Evolutionary conservation across 148 eudicot species (phyloP).

Genomic region (Nepenthes mirabilis): DNA sequence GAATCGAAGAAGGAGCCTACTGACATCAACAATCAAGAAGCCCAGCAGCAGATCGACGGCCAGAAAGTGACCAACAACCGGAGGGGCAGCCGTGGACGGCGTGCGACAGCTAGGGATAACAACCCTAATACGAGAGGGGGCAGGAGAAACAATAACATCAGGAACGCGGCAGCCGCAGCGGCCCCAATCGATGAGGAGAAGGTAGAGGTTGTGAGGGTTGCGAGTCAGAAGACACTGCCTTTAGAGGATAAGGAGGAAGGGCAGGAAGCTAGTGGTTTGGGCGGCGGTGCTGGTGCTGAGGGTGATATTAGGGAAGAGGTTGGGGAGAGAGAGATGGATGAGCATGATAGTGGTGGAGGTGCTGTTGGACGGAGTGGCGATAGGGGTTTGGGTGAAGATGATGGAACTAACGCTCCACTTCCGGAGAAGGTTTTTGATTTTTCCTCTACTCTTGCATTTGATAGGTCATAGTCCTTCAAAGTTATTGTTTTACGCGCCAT

Average conservation of each 20-base stretch:
- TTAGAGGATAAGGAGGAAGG: slow-evolving; percentile 10
- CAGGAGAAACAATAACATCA: slow-evolving; percentile 10
- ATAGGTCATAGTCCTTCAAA: too few species aligned
- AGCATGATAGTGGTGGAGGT: slow-evolving; percentile 49
- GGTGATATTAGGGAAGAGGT: slow-evolving; percentile 18
- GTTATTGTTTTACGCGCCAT: too few species aligned
- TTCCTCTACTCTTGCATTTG: background rate
- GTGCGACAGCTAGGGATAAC: slow-evolving; percentile 8
- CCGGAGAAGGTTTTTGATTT: slow-evolving; percentile 49
- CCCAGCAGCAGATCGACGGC: slow-evolving; percentile 17
- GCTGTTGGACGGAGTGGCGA: slow-evolving; percentile 29
- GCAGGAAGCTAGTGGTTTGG: slow-evolving; percentile 13
- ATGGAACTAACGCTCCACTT: slow-evolving; percentile 44
- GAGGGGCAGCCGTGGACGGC: slow-evolving; percentile 14
- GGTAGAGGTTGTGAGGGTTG: slow-evolving; percentile 15
- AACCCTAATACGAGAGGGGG: slow-evolving; percentile 16
- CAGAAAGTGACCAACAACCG: slow-evolving; percentile 7
- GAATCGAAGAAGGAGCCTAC: background rate
- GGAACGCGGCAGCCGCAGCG: slow-evolving; percentile 12
- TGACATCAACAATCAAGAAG: slow-evolving; percentile 6
- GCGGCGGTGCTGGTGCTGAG: background rate
- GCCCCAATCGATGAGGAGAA: slow-evolving; percentile 18
- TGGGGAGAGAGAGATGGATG: slow-evolving; percentile 44
- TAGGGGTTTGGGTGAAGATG: slow-evolving; percentile 43
- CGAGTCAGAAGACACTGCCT: slow-evolving; percentile 10